Conservation (phyloP, 2,329 filamentous ascomycete species). For the Claviceps capensis region DNA sequence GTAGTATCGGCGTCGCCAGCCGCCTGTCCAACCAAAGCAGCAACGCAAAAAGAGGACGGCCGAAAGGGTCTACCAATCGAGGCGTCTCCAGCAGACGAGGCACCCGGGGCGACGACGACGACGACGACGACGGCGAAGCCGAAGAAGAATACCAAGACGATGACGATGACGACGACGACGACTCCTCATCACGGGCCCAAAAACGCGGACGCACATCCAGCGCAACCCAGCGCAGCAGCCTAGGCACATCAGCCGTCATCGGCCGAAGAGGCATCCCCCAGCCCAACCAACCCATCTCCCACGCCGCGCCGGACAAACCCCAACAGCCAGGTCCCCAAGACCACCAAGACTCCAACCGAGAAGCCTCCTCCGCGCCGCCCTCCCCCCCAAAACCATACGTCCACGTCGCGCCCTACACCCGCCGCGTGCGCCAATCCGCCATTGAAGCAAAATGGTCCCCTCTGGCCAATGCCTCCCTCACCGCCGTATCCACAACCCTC, state of each 20-base stretch:
- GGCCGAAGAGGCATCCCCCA: conserved; percentile 5
- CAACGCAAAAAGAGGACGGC: background rate
- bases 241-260: conserved; percentile 1
- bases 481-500: conserved; percentile 42
- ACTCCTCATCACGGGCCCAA: background rate
- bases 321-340: background rate
- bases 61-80: background rate
- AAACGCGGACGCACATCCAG: background rate
- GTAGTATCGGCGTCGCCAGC: background rate
- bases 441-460: conserved; percentile 58
- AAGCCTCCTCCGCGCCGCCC: conserved; percentile 6
- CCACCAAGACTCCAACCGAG: conserved; percentile 2
- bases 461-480: conserved; percentile 39
- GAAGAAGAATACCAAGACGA: conserved; percentile 1
- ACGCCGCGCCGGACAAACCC: background rate
- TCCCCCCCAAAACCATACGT: conserved; percentile 28
- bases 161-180: background rate
- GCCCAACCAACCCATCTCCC: conserved; percentile 1
- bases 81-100: conserved; percentile 1
- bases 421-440: conserved; percentile 43
- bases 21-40: conserved; percentile 15
- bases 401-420: conserved; percentile 36
- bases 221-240: background rate
- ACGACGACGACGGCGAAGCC: conserved; percentile 9
- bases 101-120: conserved; percentile 2